Conservation (phyloP, 768 basidiomycete genomes). For the Cystofilobasidium capitatum region DNA sequence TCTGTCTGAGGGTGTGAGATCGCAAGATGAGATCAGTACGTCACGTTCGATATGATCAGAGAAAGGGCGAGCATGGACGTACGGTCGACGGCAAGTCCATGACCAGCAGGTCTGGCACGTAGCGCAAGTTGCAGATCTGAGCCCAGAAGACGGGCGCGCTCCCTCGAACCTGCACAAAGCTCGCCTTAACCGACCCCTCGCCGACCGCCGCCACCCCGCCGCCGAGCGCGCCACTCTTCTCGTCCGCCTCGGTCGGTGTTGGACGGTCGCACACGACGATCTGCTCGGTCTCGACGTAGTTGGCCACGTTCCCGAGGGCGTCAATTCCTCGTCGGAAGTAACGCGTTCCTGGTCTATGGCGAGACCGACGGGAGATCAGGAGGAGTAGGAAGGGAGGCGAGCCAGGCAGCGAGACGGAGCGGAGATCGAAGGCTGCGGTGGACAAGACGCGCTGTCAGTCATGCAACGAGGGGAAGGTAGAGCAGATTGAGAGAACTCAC, state of each 20-base stretch:
- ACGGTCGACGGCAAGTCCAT: constrained; percentile 89
- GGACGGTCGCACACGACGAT: constrained; percentile 61
- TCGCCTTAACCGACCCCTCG: constrained; percentile 46
- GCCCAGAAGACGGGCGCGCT: constrained; percentile 94
- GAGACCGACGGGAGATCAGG: constrained; percentile 85
- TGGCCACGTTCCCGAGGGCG: constrained; percentile 76
- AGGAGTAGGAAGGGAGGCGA: constrained; percentile 60
- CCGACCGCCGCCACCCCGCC: constrained; percentile 28
- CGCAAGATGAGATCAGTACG: neutral
- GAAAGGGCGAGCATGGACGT: constrained; percentile 37
- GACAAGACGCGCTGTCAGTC: neutral
- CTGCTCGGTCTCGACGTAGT: constrained; percentile 98
- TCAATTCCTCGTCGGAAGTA: constrained; percentile 95
- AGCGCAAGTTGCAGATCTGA: constrained; percentile 86
- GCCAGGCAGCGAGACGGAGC: constrained; percentile 65
- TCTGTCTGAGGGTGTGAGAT: constrained; percentile 51
- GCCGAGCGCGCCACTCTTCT: constrained; percentile 16
- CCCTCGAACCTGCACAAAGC: constrained; percentile 88
- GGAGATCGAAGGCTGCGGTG: constrained; percentile 71
- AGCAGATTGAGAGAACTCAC: constrained; percentile 48
- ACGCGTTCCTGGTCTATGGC: constrained; percentile 89
- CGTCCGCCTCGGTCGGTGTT: constrained; percentile 27
- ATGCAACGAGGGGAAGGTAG: neutral
- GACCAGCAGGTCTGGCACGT: constrained; percentile 90
- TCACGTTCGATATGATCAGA: neutral